Percentiles rank a stretch among this genome's conserved stretches.
Conservation (phyloP, 352 stramenopile species). For the Pythium dissotocum region DNA sequence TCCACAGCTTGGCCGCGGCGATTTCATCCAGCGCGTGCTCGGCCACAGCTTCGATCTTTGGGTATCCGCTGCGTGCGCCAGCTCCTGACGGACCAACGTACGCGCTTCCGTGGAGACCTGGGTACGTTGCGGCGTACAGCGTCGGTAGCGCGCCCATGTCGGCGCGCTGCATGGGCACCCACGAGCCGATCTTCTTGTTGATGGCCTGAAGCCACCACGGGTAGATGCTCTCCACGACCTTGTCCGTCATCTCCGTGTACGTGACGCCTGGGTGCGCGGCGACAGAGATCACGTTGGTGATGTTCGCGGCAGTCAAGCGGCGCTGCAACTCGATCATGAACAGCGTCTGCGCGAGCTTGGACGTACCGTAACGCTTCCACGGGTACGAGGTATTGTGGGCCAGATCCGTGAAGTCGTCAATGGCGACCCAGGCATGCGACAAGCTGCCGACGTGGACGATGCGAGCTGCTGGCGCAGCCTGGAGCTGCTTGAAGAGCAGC, state of each 20-base stretch:
- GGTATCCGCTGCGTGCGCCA: slow-evolving; percentile 12
- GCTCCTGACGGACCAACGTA: slow-evolving; percentile 15
- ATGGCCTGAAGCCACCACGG: slow-evolving; percentile 11
- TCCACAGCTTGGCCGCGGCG: slow-evolving; percentile 23
- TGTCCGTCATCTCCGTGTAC: slow-evolving; percentile 13
- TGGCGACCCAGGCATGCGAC: slow-evolving; percentile 21
- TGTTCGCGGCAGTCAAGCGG: slow-evolving; percentile 26
- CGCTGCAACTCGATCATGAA: slow-evolving; percentile 56
- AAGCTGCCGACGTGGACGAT: slow-evolving; percentile 49
- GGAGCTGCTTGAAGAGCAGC: slow-evolving; percentile 40
- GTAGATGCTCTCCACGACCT: slow-evolving; percentile 34
- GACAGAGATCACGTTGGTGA: slow-evolving; percentile 40
- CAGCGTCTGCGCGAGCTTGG: slow-evolving; percentile 50
- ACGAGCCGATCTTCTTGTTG: slow-evolving; percentile 4
- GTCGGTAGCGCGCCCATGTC: slow-evolving; percentile 20
- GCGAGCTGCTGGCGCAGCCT: slow-evolving; percentile 23
- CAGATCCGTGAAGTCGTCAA: slow-evolving; percentile 34
- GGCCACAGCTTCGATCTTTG: slow-evolving; percentile 8
- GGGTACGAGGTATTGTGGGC: slow-evolving; percentile 26
- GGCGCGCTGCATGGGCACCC: slow-evolving; percentile 2
- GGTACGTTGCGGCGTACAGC: slow-evolving; percentile 16
- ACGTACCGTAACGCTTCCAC: slow-evolving; percentile 40
- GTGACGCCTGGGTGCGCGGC: slow-evolving; percentile 19
- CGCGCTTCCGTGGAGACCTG: slow-evolving; percentile 2
- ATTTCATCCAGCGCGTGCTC: slow-evolving; percentile 3